These are phyloP conservation scores for Jasminum sambac DNA, from an alignment of 257 asterid species.

Conservation along the genomic window DNA sequence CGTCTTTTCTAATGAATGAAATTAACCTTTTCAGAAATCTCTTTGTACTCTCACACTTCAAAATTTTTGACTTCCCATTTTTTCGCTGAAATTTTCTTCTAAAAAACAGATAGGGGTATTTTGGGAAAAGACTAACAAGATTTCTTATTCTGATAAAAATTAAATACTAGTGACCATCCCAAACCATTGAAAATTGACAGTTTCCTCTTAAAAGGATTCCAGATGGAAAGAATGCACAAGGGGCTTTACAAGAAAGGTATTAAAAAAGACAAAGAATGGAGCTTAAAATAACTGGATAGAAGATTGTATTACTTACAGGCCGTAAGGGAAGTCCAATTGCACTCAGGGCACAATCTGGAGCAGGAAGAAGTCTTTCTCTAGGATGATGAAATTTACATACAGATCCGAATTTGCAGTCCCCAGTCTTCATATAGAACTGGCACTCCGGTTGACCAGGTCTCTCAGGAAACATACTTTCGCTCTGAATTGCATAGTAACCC, in stretches of 20 bases:
- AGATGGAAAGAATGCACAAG: background rate
- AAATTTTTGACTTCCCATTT: background rate
- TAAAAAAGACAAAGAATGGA: background rate
- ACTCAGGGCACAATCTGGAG: slow-evolving; percentile 87
- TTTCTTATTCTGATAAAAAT: background rate
- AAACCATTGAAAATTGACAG: background rate
- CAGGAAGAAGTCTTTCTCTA: slow-evolving; percentile 75
- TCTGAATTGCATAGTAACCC: slow-evolving; percentile 74
- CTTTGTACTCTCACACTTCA: too few relatives aligned
- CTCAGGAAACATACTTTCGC: slow-evolving; percentile 86
- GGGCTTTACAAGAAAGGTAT: slow-evolving; percentile 18
- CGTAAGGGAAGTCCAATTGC: slow-evolving; percentile 93
- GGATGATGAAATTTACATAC: slow-evolving; percentile 97
- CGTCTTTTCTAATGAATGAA: too few relatives aligned
- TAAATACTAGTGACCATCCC: background rate
- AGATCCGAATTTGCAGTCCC: slow-evolving; percentile 95
- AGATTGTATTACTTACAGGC: slow-evolving; percentile 54
- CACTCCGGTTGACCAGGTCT: slow-evolving; percentile 97
- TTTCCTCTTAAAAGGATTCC: slow-evolving; percentile 19
- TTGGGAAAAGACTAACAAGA: background rate
- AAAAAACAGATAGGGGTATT: background rate
- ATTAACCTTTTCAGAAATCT: too few relatives aligned
- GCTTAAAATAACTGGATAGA: background rate
- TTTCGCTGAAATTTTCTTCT: background rate
- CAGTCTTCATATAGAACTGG: slow-evolving; percentile 94